Evolutionary conservation across 306 rosid genomes (phyloP).

Genomic region (Sicyos baderoa): DNA sequence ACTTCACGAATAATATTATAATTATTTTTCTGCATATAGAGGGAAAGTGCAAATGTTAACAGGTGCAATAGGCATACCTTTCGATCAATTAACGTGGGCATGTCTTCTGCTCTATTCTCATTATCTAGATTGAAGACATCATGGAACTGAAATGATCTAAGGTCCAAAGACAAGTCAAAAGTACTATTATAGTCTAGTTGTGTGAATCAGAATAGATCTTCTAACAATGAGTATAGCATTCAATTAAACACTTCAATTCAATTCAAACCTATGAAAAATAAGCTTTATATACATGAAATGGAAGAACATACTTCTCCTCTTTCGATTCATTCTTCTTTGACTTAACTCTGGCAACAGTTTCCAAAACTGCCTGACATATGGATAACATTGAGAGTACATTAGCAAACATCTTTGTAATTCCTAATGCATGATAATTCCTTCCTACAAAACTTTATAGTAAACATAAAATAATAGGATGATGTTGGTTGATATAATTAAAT

Average conservation of each 20-base stretch:
- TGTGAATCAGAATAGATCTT: neutral
- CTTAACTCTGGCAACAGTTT: slow-evolving; percentile 93
- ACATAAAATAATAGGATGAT: slow-evolving; percentile 5
- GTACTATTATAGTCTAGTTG: slow-evolving; percentile 20
- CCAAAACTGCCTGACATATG: slow-evolving; percentile 75
- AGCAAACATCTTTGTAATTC: neutral
- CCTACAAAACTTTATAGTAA: neutral
- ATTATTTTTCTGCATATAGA: neutral
- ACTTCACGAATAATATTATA: slow-evolving; percentile 3
- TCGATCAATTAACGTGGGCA: slow-evolving; percentile 86
- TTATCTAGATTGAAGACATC: slow-evolving; percentile 82
- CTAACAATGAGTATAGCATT: neutral
- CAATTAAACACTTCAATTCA: slow-evolving; percentile 13
- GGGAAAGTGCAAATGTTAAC: slow-evolving; percentile 10
- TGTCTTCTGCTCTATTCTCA: slow-evolving; percentile 83
- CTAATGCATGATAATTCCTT: neutral
- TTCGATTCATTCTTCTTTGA: slow-evolving; percentile 83
- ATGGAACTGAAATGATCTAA: slow-evolving; percentile 84
- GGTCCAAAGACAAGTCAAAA: slow-evolving; percentile 26
- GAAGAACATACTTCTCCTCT: slow-evolving; percentile 73
- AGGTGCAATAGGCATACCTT: slow-evolving; percentile 39
- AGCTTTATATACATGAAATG: slow-evolving; percentile 6
- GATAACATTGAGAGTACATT: neutral
- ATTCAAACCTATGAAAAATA: slow-evolving; percentile 23
- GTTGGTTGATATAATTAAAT: too few species aligned